Conservation (phyloP, 2,329 filamentous ascomycete genomes). For the Trichoderma lentiforme region DNA sequence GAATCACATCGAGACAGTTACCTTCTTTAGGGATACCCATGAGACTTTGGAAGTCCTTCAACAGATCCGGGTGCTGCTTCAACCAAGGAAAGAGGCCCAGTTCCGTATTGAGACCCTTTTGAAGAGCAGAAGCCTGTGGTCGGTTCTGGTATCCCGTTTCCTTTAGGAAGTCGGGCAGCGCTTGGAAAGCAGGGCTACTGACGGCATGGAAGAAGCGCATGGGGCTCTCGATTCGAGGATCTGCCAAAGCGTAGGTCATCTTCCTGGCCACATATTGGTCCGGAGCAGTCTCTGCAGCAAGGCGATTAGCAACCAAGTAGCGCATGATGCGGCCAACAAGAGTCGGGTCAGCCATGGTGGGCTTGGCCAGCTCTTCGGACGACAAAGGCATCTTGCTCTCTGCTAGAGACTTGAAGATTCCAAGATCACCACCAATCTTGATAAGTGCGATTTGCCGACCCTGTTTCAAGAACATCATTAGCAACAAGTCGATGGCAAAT, state of each 20-base stretch:
- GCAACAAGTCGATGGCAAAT: background rate
- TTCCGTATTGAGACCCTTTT: conserved; percentile 1
- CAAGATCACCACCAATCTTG: conserved; percentile 21
- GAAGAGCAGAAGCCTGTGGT: conserved; percentile 8
- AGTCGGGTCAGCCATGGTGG: conserved; percentile 26
- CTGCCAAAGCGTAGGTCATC: conserved; percentile 28
- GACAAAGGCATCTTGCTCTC: conserved; percentile 20
- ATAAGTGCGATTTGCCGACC: background rate
- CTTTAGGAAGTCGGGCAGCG: conserved; percentile 30
- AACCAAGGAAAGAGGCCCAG: background rate
- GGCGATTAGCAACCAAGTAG: conserved; percentile 30
- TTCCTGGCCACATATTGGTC: conserved; percentile 31
- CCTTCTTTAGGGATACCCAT: conserved; percentile 3
- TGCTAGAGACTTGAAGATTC: conserved; percentile 21
- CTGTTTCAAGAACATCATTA: background rate
- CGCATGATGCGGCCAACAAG: conserved; percentile 33
- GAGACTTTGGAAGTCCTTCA: conserved; percentile 9
- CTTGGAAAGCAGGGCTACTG: conserved; percentile 25
- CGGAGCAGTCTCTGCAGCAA: conserved; percentile 29
- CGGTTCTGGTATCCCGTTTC: conserved; percentile 16
- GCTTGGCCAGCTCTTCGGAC: conserved; percentile 23
- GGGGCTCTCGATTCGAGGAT: conserved; percentile 27
- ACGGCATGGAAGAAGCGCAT: conserved; percentile 27
- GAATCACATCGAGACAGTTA: background rate
- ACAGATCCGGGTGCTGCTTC: background rate